A percentile compares a stretch with the other conserved stretches of the same genome.
Conservation (phyloP, 306 rosid species). For the Glycine soja region DNA sequence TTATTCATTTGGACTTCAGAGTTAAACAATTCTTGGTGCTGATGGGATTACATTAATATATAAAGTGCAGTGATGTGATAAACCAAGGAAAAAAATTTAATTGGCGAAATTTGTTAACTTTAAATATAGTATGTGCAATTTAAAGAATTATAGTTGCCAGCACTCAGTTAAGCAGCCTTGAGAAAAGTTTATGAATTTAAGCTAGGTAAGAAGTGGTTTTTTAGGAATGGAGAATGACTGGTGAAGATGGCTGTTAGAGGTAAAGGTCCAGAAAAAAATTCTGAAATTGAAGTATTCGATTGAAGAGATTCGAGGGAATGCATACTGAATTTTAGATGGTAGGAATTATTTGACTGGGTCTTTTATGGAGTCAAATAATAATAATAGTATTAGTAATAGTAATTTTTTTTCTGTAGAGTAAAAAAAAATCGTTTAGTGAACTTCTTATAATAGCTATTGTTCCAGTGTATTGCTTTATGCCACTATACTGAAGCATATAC, state of each 20-base stretch:
- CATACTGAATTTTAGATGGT: constrained; percentile 11
- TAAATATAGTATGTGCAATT: neutral
- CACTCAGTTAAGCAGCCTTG: constrained; percentile 8
- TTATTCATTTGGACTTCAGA: neutral
- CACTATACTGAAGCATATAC: neutral
- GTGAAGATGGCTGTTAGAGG: neutral
- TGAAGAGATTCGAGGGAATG: neutral
- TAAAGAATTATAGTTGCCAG: constrained; percentile 10
- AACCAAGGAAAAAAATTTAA: neutral
- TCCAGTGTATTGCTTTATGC: neutral
- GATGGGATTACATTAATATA: neutral
- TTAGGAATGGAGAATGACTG: neutral
- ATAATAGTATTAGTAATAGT: neutral
- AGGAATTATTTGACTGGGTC: constrained; percentile 5
- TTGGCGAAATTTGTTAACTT: neutral
- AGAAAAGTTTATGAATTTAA: constrained; percentile 3
- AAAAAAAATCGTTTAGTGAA: neutral
- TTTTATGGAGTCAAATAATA: constrained; percentile 5
- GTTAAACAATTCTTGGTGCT: neutral
- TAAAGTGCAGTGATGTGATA: neutral
- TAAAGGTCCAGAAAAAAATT: neutral
- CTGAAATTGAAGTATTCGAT: constrained; percentile 30
- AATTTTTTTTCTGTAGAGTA: neutral
- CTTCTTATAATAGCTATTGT: neutral
- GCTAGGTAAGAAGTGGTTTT: neutral